Conservation (phyloP, 257 asterid genomes). For the Solanum gracilifrons region DNA sequence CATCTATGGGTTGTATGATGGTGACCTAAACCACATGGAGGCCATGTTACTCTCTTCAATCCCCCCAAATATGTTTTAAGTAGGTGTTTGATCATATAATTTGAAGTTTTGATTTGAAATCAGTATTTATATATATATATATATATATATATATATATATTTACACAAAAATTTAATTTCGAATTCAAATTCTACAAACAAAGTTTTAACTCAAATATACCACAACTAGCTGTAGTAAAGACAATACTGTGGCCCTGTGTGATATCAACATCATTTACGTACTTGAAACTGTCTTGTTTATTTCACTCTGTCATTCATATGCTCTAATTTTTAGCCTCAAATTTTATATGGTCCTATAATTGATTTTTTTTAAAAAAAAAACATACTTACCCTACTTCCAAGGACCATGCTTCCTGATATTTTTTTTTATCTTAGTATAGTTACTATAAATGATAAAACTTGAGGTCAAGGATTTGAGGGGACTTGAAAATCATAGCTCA, state of each 20-base stretch:
- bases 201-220: background rate
- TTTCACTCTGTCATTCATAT: background rate
- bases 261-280: slow-evolving; percentile 22
- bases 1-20: slow-evolving; percentile 15
- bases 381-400: background rate
- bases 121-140: background rate
- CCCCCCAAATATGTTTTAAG: background rate
- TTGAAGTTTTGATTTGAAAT: background rate
- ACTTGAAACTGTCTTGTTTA: slow-evolving; percentile 14
- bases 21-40: slow-evolving; percentile 63
- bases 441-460: background rate
- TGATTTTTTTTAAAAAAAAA: background rate
- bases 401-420: background rate
- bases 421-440: background rate
- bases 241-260: background rate
- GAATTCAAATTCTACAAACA: background rate
- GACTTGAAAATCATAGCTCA: background rate
- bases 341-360: background rate
- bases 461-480: background rate
- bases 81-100: background rate
- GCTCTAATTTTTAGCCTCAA: background rate
- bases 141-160: too few species aligned
- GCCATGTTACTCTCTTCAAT: slow-evolving; percentile 58
- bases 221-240: background rate
- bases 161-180: background rate